Evolutionary conservation across 208 protist species (phyloP), one percentile per base, ranked within the genome.

Genomic region (Crithidia acanthocephali): DNA sequence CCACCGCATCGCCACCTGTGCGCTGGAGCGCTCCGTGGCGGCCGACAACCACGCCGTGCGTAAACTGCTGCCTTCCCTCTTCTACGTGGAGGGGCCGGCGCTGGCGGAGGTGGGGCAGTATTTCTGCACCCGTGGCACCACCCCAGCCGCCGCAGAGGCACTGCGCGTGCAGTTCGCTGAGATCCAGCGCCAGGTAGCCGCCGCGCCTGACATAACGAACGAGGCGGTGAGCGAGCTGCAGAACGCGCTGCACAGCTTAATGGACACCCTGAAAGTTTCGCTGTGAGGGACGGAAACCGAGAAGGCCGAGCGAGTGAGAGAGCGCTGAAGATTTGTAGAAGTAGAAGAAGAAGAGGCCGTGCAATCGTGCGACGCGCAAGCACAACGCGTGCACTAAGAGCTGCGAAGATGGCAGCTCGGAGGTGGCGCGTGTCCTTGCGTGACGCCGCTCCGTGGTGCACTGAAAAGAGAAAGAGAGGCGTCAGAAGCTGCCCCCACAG

Each of bases 1-100:
- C 48, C 70, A 86, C 44, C 76, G 81, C 65, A 28, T 83, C 42
- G 47, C 71, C 51, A 81, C 76, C n/a, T 74, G 72, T 52, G 69
- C 72, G 37, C 51, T 86, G 20, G 81, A 86, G 69, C 67, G 65
- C 30, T 60, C 66, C 33, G 68, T 86, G 0, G 67, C 75, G 3
- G 67, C 35, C 2, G 62, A 75, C 57, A 62, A 71, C 33, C 62
- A 66, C 61, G 55, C 56, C 8, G 50, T 81, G 50, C 65, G 75
- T 1, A 74, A 67, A 61, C 23, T 85, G 69, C 63, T 85, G 25
- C 72, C 58, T 22, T 51, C 66, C 5, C 28, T 80, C n/a, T 66
- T 85, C 28, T 69, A 71, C 22, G 74, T 74, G 8, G 80, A 85
- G 55, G 80, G 75, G 4, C 42, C 6, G 9, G 69, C 72, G 40